Percentiles rank a stretch among this genome's conserved stretches.
These are phyloP conservation scores for Lasiodiplodia hormozganensis DNA, from an alignment of 2,329 filamentous ascomycete genomes.

Conservation along the genomic window DNA sequence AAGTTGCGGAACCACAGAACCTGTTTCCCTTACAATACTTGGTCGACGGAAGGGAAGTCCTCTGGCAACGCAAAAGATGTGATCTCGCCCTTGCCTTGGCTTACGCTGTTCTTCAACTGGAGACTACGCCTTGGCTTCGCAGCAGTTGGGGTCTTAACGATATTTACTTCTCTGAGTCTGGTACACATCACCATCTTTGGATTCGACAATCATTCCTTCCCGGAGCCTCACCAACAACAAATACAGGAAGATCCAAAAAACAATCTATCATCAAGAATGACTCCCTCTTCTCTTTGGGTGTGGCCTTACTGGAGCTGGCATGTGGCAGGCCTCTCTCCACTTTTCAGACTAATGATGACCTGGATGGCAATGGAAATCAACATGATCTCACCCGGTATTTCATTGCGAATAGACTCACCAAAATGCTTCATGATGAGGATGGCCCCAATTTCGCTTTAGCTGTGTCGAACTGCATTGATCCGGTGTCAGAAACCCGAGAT, in stretches of 20 bases:
- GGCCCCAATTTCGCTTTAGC: conserved; percentile 28
- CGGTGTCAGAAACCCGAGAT: background rate
- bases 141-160: too few species aligned
- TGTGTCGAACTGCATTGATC: conserved; percentile 28
- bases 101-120: too few species aligned
- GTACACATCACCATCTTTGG: too few species aligned
- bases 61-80: too few species aligned
- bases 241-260: background rate
- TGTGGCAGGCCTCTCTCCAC: conserved; percentile 20
- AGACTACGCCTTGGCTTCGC: too few species aligned
- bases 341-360: conserved; percentile 26
- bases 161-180: too few species aligned
- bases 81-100: too few species aligned
- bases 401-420: conserved; percentile 24
- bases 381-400: conserved; percentile 16
- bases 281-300: conserved; percentile 31
- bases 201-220: too few species aligned
- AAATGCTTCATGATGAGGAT: conserved; percentile 17
- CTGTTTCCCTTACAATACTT: too few species aligned
- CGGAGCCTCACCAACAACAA: too few species aligned
- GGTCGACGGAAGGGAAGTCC: too few species aligned
- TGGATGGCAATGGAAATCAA: background rate
- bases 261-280: conserved; percentile 30
- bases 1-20: too few species aligned
- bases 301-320: conserved; percentile 32